Evolutionary conservation across 371 early-diverging fungal species (phyloP).

Genomic region (Chytridiales sp.): DNA sequence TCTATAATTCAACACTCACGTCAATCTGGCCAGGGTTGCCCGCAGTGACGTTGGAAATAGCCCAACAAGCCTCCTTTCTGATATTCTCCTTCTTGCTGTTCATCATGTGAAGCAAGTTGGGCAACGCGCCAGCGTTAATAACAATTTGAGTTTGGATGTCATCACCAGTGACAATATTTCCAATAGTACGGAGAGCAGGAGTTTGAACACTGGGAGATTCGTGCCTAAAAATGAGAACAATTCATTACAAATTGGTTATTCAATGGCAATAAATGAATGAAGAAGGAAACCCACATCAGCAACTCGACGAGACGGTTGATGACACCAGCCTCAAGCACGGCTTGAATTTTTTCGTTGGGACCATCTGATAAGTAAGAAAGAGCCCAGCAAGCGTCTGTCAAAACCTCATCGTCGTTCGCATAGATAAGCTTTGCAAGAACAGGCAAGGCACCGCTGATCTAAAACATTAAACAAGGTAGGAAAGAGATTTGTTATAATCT

Average conservation of each 20-base stretch:
- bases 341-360: constrained; percentile 90
- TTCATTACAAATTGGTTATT: not conserved
- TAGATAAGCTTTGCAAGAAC: constrained; percentile 88
- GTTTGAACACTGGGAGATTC: constrained; percentile 86
- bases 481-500: too few relatives aligned
- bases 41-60: constrained; percentile 99
- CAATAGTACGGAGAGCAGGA: constrained; percentile 97
- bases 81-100: constrained; percentile 88
- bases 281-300: constrained; percentile 56
- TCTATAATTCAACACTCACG: too few relatives aligned
- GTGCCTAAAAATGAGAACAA: constrained; percentile 56
- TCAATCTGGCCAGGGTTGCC: constrained; percentile 95
- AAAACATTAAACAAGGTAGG: too few relatives aligned
- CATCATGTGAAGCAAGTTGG: constrained; percentile 79
- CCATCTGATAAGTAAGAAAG: constrained; percentile 99
- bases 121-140: constrained; percentile 86
- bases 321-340: constrained; percentile 95
- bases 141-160: constrained; percentile 97
- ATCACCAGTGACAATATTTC: constrained; percentile 99
- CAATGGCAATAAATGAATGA: not conserved
- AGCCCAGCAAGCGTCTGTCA: constrained; percentile 99
- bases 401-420: constrained; percentile 91
- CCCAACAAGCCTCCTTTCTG: constrained; percentile 99
- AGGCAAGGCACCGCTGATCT: constrained; percentile 85
- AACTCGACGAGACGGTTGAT: constrained; percentile 91